Conservation (phyloP, 2,329 filamentous ascomycete species). For the Mycosphaerelloides madeirae region DNA sequence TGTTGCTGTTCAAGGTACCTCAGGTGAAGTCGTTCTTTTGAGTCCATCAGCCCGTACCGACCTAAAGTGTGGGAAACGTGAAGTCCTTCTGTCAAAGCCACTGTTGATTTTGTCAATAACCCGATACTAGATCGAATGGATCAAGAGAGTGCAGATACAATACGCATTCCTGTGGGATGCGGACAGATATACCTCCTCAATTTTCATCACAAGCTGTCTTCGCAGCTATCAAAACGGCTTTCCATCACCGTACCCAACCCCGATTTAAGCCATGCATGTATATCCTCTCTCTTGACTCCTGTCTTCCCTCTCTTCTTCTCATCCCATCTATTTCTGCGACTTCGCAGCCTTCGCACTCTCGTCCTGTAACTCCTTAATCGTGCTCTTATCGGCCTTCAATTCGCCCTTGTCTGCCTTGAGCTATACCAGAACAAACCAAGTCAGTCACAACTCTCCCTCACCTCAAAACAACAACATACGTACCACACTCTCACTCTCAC, state of each 20-base stretch:
- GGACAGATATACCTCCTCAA: too few species aligned
- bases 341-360: constrained; percentile 31
- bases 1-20: too few species aligned
- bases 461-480: constrained; percentile 24
- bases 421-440: constrained; percentile 14
- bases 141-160: too few species aligned
- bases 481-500: constrained; percentile 73
- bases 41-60: too few species aligned
- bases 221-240: too few species aligned
- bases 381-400: constrained; percentile 24
- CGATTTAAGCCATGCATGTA: not conserved
- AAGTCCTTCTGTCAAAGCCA: too few species aligned
- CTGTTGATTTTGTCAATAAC: too few species aligned
- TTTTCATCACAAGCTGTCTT: too few species aligned
- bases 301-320: not conserved
- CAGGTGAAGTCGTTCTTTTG: too few species aligned
- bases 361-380: constrained; percentile 33
- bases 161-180: too few species aligned
- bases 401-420: constrained; percentile 36
- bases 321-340: constrained; percentile 20
- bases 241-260: not conserved
- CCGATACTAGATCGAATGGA: too few species aligned
- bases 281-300: not conserved
- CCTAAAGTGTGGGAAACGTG: too few species aligned
- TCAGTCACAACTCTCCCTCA: not conserved